Evolutionary conservation across 2,329 filamentous ascomycete genomes (phyloP).

Genomic region (Kalmusia sp.): DNA sequence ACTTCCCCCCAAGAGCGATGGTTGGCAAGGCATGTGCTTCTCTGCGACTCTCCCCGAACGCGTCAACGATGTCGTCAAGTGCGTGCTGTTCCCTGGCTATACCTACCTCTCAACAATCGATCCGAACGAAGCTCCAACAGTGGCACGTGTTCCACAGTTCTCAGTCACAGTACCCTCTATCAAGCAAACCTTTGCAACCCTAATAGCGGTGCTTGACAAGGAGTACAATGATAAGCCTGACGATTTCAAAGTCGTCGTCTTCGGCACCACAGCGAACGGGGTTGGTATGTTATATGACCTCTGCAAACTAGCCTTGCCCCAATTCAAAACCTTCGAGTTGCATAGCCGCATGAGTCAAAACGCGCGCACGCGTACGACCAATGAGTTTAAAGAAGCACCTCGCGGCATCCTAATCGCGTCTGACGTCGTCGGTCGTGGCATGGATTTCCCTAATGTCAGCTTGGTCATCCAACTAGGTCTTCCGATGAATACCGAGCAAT

Average conservation of each 20-base stretch:
- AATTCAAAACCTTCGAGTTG: constrained; percentile 50
- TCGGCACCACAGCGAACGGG: constrained; percentile 56
- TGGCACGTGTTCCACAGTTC: constrained; percentile 59
- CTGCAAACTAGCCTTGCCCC: constrained; percentile 41
- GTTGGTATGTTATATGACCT: constrained; percentile 52
- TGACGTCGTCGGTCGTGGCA: constrained; percentile 55
- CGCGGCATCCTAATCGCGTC: constrained; percentile 61
- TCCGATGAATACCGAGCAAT: constrained; percentile 58
- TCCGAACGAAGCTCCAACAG: constrained; percentile 52
- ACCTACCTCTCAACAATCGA: constrained; percentile 54
- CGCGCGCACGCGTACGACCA: constrained; percentile 51
- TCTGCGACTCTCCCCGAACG: constrained; percentile 54
- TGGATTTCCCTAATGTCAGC: constrained; percentile 60
- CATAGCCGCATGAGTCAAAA: constrained; percentile 54
- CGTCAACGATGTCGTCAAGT: constrained; percentile 53
- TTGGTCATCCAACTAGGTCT: constrained; percentile 58
- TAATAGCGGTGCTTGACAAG: constrained; percentile 54
- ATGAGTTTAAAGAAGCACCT: constrained; percentile 53
- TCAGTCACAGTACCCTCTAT: constrained; percentile 53
- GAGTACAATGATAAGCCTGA: constrained; percentile 49
- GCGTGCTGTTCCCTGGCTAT: constrained; percentile 52
- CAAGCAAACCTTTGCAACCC: constrained; percentile 53
- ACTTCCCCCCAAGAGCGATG: constrained; percentile 58
- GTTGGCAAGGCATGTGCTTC: constrained; percentile 60
- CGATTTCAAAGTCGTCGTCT: constrained; percentile 56